A percentile compares a stretch with the other conserved stretches of the same genome.
phyloP scores from a whole-genome alignment of 805 yeast species.

The Schizosaccharomyces cryophilus region DNA sequence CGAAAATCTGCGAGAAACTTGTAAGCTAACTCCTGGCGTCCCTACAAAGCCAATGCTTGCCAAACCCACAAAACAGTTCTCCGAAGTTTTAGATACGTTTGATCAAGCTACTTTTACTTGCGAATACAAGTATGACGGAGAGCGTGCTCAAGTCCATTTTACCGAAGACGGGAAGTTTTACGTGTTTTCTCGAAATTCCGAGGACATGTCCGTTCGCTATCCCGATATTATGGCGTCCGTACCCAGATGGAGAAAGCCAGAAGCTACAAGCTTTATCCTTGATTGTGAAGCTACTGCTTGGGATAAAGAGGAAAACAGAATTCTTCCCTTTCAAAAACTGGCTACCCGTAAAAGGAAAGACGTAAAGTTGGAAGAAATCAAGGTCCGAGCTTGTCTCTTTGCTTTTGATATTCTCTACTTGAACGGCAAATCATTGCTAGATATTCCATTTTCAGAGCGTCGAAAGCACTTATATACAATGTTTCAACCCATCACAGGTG shows the following conservation, averaged over 20 bases:
- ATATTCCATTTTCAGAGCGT: conserved; percentile 43
- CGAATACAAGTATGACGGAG: conserved; percentile 95
- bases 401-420: conserved; percentile 67
- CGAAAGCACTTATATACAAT: conserved; percentile 33
- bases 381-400: conserved; percentile 74
- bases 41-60: conserved; percentile 97
- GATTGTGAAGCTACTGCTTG: conserved; percentile 98
- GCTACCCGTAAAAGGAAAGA: conserved; percentile 88
- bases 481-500: conserved; percentile 41
- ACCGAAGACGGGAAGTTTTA: conserved; percentile 29
- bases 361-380: conserved; percentile 65
- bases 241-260: conserved; percentile 26
- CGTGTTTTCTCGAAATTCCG: conserved; percentile 82
- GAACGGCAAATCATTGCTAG: conserved; percentile 37
- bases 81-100: conserved; percentile 78
- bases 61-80: conserved; percentile 79
- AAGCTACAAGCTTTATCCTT: conserved; percentile 38
- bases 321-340: conserved; percentile 77
- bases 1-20: conserved; percentile 33
- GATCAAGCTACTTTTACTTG: conserved; percentile 42
- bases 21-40: conserved; percentile 68
- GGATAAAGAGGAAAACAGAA: conserved; percentile 56
- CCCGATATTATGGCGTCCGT: conserved; percentile 66
- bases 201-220: conserved; percentile 86
- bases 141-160: conserved; percentile 82